Base-by-base conservation (phyloP, 768 basidiomycete genomes). In the button mushroom (Agaricus bisporus) region DNA sequence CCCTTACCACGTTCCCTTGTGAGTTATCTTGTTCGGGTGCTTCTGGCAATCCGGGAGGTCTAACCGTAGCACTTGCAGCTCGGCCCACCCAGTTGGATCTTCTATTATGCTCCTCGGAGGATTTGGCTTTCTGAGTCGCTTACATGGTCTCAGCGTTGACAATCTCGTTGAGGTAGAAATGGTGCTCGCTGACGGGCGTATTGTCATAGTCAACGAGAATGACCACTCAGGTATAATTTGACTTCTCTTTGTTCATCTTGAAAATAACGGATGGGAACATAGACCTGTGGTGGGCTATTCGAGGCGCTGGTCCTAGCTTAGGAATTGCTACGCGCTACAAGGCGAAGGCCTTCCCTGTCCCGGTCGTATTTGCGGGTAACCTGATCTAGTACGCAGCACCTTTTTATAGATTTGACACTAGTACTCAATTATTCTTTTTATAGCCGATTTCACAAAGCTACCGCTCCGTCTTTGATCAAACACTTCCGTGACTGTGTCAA, bases 401-500 rank as follows among this genome's bases (percentile, higher is more conserved):
- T 39, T 17, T 49, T 41, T 52, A 32, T 55, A 37, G 18, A n/a
- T 52, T 36, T 6, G 26, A 25, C 22, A 37, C 18, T 54, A 14
- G 17, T 17, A 36, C 32, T 32, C 32, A 32, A 32, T 55, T 49
- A 41, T 41, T 58, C 41, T 28, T 61, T 35, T 60, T 59, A 35
- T 59, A 38, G 92, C 67, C 88, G 90, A 36, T 97, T 95, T 72
- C 84, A 91, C 66, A 80, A 77, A 45, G 79, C 83, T n/a, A 95
- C 91, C 0, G 86, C 94, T 0, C 85, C 91, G 3, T 91, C 89
- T 4, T 80, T 95, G 42, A 83, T 97, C 64, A 86, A 85, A 58
- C 94, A 95, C 68, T 91, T 93, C 72, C 83, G 94, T 22, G 94
- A 97, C 66, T 94, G 91, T 62, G 80, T 95, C 72, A 95, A 95